Conservation (phyloP, 192 early-diverging fungal species). For the Chytriomyces confervae region DNA sequence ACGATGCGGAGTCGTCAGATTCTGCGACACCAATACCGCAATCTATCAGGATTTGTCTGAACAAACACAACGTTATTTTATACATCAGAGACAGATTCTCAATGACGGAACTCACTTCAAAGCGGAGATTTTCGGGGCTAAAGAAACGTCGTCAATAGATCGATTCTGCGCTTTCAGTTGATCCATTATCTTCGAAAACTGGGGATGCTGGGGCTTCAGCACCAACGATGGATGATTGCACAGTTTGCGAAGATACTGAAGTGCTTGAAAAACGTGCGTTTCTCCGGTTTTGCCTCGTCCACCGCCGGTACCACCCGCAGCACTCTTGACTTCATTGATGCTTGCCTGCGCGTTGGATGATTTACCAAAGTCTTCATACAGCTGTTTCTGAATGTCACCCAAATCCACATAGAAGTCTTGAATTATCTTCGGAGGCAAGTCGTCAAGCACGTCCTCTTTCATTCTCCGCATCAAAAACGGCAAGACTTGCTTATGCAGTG, state of each 20-base stretch:
- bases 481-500: conserved; percentile 93
- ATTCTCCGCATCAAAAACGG: conserved; percentile 94
- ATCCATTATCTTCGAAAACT: conserved; percentile 71
- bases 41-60: conserved; percentile 83
- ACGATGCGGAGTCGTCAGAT: conserved; percentile 46
- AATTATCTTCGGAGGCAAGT: conserved; percentile 99
- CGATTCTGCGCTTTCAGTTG: conserved; percentile 60
- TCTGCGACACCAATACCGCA: conserved; percentile 90
- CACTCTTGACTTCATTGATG: conserved; percentile 37
- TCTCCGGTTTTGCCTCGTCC: conserved; percentile 56
- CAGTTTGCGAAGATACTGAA: conserved; percentile 94
- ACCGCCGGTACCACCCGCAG: not conserved
- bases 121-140: conserved; percentile 92
- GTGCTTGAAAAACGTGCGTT: conserved; percentile 95
- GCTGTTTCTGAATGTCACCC: conserved; percentile 81
- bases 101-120: conserved; percentile 64
- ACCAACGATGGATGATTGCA: conserved; percentile 93
- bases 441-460: conserved; percentile 97
- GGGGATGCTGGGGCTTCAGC: conserved; percentile 85
- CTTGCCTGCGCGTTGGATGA: conserved; percentile 54
- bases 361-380: conserved; percentile 94
- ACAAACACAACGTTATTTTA: not conserved
- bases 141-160: conserved; percentile 66
- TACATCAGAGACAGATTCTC: conserved; percentile 12
- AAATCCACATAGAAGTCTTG: conserved; percentile 99